Evolutionary conservation across 1,139 yeast genomes (phyloP), one percentile per base, ranked within the genome.

Genomic region (Candida sp.): DNA sequence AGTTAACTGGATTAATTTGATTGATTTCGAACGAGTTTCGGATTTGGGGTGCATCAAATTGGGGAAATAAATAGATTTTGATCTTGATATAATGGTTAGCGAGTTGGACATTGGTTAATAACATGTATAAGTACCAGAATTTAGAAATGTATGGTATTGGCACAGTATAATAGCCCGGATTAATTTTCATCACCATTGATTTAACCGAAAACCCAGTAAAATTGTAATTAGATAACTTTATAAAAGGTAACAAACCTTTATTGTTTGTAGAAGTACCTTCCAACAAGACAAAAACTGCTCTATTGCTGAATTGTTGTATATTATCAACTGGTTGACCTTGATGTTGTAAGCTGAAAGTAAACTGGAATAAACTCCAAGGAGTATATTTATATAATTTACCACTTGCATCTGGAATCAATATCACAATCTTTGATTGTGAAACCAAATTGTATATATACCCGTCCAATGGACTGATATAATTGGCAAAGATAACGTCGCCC

Each of bases 211-310:
- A 61, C 0, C 47, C 44, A n/a, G 51, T 53, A 34, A 60, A 47
- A 5, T 50, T 42, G 41, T 53, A 57, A 5, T 11, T 21, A 21
- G 50, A 48, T 8, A 55, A 36, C 34, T 49, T 48, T 5, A 55
- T 52, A 48, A 80, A 78, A 12, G 84, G 82, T 44, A 82, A 64
- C 0, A 82, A 57, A 0, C 83, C 73, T 50, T 77, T 79, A 45
- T 85, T 85, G 55, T 84, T 85, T 1, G 88, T 77, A 0, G 88
- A 70, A 0, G 90, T 82, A 0, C 90, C 90, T 56, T 86, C 95
- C 21, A 80, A 66, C 41, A 84, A 75, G 38, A 82, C 55, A 46
- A 70, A 78, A 3, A 75, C 68, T n/a, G 70, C 61, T 39, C 70
- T 69, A 11, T 46, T 60, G 27, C 59, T 57, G 15, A 66, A 55